phyloP scores from a whole-genome alignment of 164 flowering plant species.

The Nymphaea thermarum region DNA sequence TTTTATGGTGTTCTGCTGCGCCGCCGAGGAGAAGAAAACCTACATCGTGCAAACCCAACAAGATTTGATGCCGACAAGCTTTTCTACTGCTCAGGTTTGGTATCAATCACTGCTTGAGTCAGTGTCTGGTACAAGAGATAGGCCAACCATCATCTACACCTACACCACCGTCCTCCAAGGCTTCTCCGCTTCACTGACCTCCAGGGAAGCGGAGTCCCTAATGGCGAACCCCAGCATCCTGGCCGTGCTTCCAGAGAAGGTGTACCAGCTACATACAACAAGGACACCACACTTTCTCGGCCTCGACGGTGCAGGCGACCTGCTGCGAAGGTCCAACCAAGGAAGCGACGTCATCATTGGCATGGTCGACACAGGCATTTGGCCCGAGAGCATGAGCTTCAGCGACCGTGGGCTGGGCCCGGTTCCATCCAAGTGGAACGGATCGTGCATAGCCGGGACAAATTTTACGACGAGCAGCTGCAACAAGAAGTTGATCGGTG shows the following conservation, averaged over 20 bases:
- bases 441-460: constrained; percentile 3
- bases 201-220: constrained; percentile 27
- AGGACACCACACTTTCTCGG: constrained; percentile 88
- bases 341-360: neutral
- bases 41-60: constrained; percentile 51
- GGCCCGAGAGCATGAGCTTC: constrained; percentile 2
- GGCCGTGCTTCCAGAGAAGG: constrained; percentile 45
- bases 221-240: constrained; percentile 30
- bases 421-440: neutral
- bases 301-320: constrained; percentile 36
- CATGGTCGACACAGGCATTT: constrained; percentile 1
- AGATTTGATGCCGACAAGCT: constrained; percentile 62
- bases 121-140: constrained; percentile 22
- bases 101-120: constrained; percentile 56
- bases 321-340: constrained; percentile 21
- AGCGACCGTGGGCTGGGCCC: constrained; percentile 2
- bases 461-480: constrained; percentile 1
- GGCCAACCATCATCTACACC: constrained; percentile 55
- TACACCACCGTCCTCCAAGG: constrained; percentile 61
- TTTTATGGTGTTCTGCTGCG: too few species aligned
- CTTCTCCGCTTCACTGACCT: constrained; percentile 53
- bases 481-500: constrained; percentile 6
- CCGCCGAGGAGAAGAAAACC: constrained; percentile 16
- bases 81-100: constrained; percentile 73
- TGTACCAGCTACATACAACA: constrained; percentile 63